Conservation (phyloP, 2,329 filamentous ascomycete species). For the Neofusicoccum umdonicola region DNA sequence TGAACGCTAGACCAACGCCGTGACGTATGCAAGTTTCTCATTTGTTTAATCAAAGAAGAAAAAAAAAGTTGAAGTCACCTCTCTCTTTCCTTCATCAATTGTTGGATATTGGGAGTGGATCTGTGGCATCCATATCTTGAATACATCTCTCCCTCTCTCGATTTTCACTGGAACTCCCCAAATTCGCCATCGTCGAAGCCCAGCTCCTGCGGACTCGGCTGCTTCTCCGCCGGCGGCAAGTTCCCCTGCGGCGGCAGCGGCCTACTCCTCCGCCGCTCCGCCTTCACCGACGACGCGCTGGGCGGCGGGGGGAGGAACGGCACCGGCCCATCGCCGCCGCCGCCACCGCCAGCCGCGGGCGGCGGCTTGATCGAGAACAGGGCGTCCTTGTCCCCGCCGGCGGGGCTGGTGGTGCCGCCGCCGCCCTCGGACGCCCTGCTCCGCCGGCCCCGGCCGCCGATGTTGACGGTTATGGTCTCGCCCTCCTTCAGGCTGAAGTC, state of each 20-base stretch:
- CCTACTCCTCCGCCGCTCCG: conserved; percentile 56
- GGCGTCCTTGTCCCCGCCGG: conserved; percentile 40
- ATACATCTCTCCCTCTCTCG: neutral
- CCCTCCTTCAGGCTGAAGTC: conserved; percentile 87
- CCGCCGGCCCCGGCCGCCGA: conserved; percentile 57
- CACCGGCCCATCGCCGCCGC: conserved; percentile 24
- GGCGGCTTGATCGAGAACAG: conserved; percentile 76
- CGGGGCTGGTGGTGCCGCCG: conserved; percentile 29
- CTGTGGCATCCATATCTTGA: neutral
- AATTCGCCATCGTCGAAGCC: conserved; percentile 88
- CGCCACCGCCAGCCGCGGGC: conserved; percentile 38
- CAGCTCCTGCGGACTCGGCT: conserved; percentile 55
- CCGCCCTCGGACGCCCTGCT: neutral
- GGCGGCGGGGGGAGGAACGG: conserved; percentile 66
- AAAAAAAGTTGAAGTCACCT: neutral
- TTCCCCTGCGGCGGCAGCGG: conserved; percentile 33
- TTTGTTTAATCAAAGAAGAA: neutral
- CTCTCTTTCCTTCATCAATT: neutral
- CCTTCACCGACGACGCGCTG: conserved; percentile 59
- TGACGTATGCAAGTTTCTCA: conserved; percentile 1
- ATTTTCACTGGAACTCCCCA: conserved; percentile 67
- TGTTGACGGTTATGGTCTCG: conserved; percentile 81
- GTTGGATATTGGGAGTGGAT: neutral
- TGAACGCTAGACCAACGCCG: conserved; percentile 11
- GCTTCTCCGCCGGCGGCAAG: neutral